These are phyloP conservation scores for Clausena lansium DNA, from an alignment of 345 rosid species.

Conservation along the genomic window DNA sequence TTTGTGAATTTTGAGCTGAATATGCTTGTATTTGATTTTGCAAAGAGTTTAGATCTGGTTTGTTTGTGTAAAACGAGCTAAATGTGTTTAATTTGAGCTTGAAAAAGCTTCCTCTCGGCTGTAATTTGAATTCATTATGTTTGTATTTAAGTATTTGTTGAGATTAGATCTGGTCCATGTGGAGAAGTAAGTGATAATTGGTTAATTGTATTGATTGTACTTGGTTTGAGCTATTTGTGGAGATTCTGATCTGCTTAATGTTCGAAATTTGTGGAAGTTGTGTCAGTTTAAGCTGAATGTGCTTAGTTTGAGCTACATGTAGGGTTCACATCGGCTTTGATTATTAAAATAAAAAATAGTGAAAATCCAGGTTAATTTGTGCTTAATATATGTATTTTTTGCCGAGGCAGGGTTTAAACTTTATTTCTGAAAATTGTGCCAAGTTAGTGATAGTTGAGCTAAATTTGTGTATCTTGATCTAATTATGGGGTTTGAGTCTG, in stretches of 20 bases:
- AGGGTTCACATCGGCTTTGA: neutral
- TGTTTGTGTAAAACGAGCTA: neutral
- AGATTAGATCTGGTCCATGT: neutral
- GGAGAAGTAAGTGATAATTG: neutral
- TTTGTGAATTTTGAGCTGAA: neutral
- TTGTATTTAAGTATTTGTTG: neutral
- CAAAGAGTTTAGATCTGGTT: neutral
- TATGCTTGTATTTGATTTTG: neutral
- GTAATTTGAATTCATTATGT: neutral
- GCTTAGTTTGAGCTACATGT: neutral
- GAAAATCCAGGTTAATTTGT: neutral
- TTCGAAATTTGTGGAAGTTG: conserved; percentile 6
- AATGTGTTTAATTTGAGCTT: neutral
- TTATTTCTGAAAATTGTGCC: neutral
- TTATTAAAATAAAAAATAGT: neutral
- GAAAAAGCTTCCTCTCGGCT: neutral
- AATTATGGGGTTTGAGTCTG: neutral
- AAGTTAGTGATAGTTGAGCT: neutral
- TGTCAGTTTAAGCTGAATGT: neutral
- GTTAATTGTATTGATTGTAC: neutral
- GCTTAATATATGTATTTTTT: conserved; percentile 1
- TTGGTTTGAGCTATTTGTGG: neutral
- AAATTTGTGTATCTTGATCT: neutral
- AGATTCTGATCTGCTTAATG: neutral
- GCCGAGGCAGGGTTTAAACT: neutral